Evolutionary conservation across 2,329 filamentous ascomycete genomes (phyloP).

Genomic region (Stylonectria norvegica): DNA sequence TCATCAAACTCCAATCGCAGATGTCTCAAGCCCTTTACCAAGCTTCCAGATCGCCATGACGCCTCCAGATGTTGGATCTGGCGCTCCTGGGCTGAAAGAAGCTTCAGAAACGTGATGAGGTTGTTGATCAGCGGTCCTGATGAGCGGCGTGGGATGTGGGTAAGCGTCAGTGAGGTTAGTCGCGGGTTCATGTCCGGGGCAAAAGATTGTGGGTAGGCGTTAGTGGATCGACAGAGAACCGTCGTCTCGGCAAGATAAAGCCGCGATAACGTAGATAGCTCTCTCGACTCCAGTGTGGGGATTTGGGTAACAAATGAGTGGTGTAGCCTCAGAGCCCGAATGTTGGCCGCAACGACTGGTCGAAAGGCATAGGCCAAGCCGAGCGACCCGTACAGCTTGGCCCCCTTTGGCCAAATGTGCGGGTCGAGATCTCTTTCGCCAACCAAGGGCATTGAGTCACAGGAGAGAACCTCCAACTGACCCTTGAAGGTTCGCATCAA

Average conservation of each 20-base stretch:
- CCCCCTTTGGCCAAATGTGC: slow-evolving; percentile 26
- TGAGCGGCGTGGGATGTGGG: slow-evolving; percentile 52
- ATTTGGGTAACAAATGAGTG: slow-evolving; percentile 59
- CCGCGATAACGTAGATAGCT: slow-evolving; percentile 34
- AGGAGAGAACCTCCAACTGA: slow-evolving; percentile 51
- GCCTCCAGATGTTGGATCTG: slow-evolving; percentile 35
- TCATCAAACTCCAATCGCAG: slow-evolving; percentile 55
- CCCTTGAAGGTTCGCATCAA: slow-evolving; percentile 43
- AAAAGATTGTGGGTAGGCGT: slow-evolving; percentile 47
- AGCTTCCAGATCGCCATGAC: slow-evolving; percentile 37
- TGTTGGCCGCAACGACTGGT: slow-evolving; percentile 50
- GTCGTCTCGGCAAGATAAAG: slow-evolving; percentile 44
- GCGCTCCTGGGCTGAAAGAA: slow-evolving; percentile 48
- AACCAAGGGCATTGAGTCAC: slow-evolving; percentile 40
- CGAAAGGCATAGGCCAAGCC: slow-evolving; percentile 48
- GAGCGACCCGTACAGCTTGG: slow-evolving; percentile 42
- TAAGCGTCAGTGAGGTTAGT: slow-evolving; percentile 50
- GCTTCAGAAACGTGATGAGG: slow-evolving; percentile 46
- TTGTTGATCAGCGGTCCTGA: slow-evolving; percentile 46
- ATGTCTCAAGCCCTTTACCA: slow-evolving; percentile 51
- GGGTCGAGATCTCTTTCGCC: slow-evolving; percentile 8
- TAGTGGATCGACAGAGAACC: slow-evolving; percentile 41
- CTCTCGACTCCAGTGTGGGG: slow-evolving; percentile 41
- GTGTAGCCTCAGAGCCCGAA: slow-evolving; percentile 53
- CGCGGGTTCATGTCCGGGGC: slow-evolving; percentile 56